Percentiles rank a stretch among this genome's conserved stretches.
phyloP scores from a whole-genome alignment of 306 rosid species.

The Adenanthera pavonina region DNA sequence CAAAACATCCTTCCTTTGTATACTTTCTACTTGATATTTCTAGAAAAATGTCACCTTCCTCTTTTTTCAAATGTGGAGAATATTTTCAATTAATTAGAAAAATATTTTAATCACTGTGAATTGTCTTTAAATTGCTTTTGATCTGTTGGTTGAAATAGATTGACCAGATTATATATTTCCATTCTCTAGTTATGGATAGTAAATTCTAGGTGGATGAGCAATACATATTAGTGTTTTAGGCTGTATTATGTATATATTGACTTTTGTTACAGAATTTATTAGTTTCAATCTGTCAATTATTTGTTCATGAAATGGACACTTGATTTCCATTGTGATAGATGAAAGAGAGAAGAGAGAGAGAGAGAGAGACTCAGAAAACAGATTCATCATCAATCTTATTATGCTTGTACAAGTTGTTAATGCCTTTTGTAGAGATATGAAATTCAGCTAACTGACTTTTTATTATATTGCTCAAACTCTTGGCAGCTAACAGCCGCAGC shows the following conservation, averaged over 20 bases:
- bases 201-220: neutral
- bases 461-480: slow-evolving; percentile 53
- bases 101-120: neutral
- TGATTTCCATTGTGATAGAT: neutral
- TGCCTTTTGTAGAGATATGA: too few relatives aligned
- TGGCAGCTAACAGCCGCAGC: slow-evolving; percentile 50
- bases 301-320: slow-evolving; percentile 21
- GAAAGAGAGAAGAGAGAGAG: too few relatives aligned
- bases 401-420: too few relatives aligned
- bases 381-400: too few relatives aligned
- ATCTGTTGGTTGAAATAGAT: neutral
- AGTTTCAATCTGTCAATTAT: slow-evolving; percentile 3
- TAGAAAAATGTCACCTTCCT: neutral
- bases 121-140: neutral
- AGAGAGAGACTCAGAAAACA: too few relatives aligned
- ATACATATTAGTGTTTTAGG: neutral
- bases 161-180: neutral
- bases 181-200: neutral
- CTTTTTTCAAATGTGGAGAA: neutral
- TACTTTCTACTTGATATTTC: neutral
- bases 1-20: neutral
- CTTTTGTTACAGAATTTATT: neutral
- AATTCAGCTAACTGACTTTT: too few relatives aligned
- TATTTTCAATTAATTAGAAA: neutral
- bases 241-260: neutral